Base-by-base conservation (phyloP, 129 eudicot genomes). In the Flaveria sonorensis region DNA sequence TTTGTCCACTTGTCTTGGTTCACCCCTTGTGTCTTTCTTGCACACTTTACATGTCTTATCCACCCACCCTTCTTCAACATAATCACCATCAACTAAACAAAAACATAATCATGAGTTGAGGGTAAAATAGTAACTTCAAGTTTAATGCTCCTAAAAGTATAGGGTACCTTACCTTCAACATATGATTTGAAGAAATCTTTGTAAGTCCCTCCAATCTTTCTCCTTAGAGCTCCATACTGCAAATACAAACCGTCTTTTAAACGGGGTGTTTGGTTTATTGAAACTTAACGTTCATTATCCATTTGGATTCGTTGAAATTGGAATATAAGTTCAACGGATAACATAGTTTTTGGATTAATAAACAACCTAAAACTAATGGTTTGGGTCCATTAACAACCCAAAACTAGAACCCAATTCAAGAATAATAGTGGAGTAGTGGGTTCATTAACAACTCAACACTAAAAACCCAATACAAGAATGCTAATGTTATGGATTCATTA, bases 21-120 rank as follows among this genome's bases (percentile, higher is more conserved):
- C 97, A 10, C 92, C 92, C 48, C 74, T 83, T 12, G 98, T 94
- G 69, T 94, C 98, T 81, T 91, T 91, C 84, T 89, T 94, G 90
- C 98, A 94, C 15, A 94, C 86, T 82, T 87, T 94, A 85, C 97
- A 94, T 18, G 99, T 94, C 77, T 91, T 94, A 86, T 94, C 99
- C 26, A 94, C 93, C 99, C 99, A 94, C 21, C 99, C 99, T 79
- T 94, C 98, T 81, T 94, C 98, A 40, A 94, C 97, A 56, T 94
- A 94, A 68, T 83, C 81, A 36, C 98, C 98, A 70, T 94, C 97
- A 84, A 91, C 98, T 90, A 76, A 47, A 16, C 36, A 76, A 16
- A 76, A 65, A 47, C 20, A 19, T 68, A 39, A 40, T 63, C 72
- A 48, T 2, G 24, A 63, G 40, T 36, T 32, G 28, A 28, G 60